Evolutionary conservation across 495 filamentous ascomycete species (phyloP).

Genomic region (Penicillium riverlandense): DNA sequence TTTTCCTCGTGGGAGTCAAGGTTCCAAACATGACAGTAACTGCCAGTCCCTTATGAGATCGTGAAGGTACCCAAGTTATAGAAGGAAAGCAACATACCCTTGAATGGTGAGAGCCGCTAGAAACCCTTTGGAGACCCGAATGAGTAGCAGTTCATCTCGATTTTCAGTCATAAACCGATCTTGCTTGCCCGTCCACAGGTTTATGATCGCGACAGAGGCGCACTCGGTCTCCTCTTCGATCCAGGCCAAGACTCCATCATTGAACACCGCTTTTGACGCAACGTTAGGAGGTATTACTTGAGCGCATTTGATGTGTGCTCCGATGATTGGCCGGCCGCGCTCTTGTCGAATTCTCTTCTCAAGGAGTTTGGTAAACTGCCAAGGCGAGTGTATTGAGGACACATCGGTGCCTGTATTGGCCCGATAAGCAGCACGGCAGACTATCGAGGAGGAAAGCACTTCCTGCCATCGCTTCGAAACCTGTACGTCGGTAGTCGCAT

Average conservation of each 20-base stretch:
- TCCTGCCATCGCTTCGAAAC: slow-evolving; percentile 27
- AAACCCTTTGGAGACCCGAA: slow-evolving; percentile 14
- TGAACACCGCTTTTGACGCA: slow-evolving; percentile 10
- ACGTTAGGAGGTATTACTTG: background rate
- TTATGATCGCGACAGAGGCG: slow-evolving; percentile 7
- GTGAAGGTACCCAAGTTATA: too few relatives aligned
- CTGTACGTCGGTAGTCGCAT: slow-evolving; percentile 3
- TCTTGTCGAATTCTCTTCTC: slow-evolving; percentile 15
- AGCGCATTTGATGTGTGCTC: background rate
- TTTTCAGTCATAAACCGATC: slow-evolving; percentile 21
- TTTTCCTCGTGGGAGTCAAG: slow-evolving; percentile 11
- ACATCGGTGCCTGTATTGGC: slow-evolving; percentile 7
- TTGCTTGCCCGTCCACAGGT: slow-evolving; percentile 4
- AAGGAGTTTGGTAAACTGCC: slow-evolving; percentile 8
- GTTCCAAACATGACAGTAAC: slow-evolving; percentile 26
- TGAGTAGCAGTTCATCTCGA: slow-evolving; percentile 11
- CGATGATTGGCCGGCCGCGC: slow-evolving; percentile 8
- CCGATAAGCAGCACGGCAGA: slow-evolving; percentile 8
- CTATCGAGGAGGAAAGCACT: slow-evolving; percentile 17
- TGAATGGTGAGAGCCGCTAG: slow-evolving; percentile 18
- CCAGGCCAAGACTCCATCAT: slow-evolving; percentile 17
- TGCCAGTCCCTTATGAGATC: background rate
- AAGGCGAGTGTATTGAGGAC: background rate
- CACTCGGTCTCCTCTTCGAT: background rate
- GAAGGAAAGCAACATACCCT: slow-evolving; percentile 11